phyloP scores from a whole-genome alignment of 2,329 filamentous ascomycete species.

The Tolypocladium ovalisporum region DNA sequence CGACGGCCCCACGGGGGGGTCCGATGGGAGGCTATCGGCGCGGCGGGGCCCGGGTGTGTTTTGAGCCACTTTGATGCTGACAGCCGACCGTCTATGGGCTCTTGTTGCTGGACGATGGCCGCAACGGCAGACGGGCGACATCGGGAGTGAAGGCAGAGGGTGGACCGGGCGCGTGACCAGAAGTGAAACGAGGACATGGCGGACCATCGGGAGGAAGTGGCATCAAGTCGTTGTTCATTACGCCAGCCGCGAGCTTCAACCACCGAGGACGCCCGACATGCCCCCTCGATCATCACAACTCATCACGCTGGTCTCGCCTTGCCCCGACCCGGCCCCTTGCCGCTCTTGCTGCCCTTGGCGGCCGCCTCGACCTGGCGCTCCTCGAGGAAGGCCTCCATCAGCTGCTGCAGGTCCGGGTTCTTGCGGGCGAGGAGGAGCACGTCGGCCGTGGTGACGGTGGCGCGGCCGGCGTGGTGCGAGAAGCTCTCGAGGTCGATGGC shows the following conservation, averaged over 20 bases:
- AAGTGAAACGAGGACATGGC: not conserved
- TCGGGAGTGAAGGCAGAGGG: not conserved
- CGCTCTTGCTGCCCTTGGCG: not conserved
- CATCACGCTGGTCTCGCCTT: not conserved
- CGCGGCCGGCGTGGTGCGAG: slow-evolving; percentile 67
- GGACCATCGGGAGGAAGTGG: not conserved
- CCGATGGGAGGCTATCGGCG: not conserved
- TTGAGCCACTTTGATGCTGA: not conserved
- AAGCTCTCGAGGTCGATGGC: slow-evolving; percentile 46
- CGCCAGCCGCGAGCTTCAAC: not conserved
- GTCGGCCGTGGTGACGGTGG: slow-evolving; percentile 73
- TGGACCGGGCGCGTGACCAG: not conserved
- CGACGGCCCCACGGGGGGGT: not conserved
- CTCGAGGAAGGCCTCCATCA: slow-evolving; percentile 62
- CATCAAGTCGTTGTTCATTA: not conserved
- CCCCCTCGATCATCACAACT: not conserved
- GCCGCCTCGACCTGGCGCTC: slow-evolving; percentile 27
- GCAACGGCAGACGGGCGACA: not conserved
- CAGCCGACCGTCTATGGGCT: not conserved
- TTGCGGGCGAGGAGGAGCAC: slow-evolving; percentile 78
- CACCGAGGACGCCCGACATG: no score
- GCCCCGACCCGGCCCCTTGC: not conserved
- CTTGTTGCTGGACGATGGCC: not conserved
- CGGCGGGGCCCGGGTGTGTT: not conserved
- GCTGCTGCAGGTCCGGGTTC: slow-evolving; percentile 71